Evolutionary conservation across 2,329 filamentous ascomycete species (phyloP).

Genomic region (Aspergillus carbonarius): DNA sequence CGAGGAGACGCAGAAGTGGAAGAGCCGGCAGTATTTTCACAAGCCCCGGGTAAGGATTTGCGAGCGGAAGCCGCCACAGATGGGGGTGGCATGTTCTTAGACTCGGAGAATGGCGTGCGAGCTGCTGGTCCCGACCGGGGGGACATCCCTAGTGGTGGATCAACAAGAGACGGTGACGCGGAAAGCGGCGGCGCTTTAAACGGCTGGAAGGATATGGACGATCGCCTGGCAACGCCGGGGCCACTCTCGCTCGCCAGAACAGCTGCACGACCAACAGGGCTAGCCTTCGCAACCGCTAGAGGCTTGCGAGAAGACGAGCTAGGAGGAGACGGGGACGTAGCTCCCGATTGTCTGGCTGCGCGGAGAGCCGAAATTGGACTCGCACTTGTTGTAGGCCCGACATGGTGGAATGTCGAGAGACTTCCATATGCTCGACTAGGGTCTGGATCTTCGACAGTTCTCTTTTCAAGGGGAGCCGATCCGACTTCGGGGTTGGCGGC

Average conservation of each 20-base stretch:
- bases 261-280: constrained; percentile 33
- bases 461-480: constrained; percentile 68
- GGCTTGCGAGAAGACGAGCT: constrained; percentile 53
- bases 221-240: constrained; percentile 60
- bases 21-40: constrained; percentile 62
- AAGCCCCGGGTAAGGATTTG: constrained; percentile 52
- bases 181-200: constrained; percentile 97
- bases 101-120: constrained; percentile 42
- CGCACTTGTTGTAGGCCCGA: constrained; percentile 72
- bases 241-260: constrained; percentile 49
- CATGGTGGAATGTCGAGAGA: constrained; percentile 79
- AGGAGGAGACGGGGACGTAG: constrained; percentile 51
- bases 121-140: constrained; percentile 49
- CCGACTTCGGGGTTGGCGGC: constrained; percentile 58
- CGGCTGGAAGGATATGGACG: constrained; percentile 87
- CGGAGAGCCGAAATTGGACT: constrained; percentile 83
- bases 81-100: constrained; percentile 40
- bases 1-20: constrained; percentile 75
- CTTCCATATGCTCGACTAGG: constrained; percentile 83
- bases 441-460: constrained; percentile 54
- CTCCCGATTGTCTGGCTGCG: constrained; percentile 59
- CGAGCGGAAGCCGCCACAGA: constrained; percentile 39
- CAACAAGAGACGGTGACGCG: constrained; percentile 68
- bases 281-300: constrained; percentile 38
- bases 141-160: constrained; percentile 51